Base-by-base conservation (phyloP, 2,329 filamentous ascomycete species). In the Xylaria polymorpha region DNA sequence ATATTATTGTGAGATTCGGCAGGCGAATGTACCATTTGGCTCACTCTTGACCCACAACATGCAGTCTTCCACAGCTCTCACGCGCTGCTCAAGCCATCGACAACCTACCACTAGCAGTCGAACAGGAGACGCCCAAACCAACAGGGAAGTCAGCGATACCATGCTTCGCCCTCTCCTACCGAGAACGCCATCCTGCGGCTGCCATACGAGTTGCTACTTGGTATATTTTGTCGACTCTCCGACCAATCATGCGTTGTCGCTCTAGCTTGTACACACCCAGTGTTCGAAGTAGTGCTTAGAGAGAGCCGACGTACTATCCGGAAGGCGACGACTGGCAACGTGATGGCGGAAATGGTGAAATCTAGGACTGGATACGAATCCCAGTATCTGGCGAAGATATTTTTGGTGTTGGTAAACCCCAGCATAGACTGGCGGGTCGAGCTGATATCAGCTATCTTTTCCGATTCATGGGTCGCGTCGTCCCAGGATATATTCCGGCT, bases 131-230 rank as follows among this genome's bases (percentile, higher is more conserved):
- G 22, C 12, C n/a, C 46, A 29, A 29, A 29, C 22, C 1, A 50
- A 15, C 6, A 29, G 29, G 12, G 6, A 50, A 15, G 7, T 9
- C 6, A 50, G 50, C n/a, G 18, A 32, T 35, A 29, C 50, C 3
- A n/a, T 53, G 29, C 29, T 20, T 35, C 18, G 18, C 18, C 22
- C 4, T 9, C 1, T 29, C 12, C 46, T 29, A 20, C n/a, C 7
- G 2, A 46, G n/a, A 20, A 20, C n/a, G n/a, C 29, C 15, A 25
- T 61, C 32, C 18, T 61, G 7, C 44, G 5, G 32, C 46, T 51
- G 18, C 46, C 60, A 9, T 55, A 22, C 9, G 50, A 55, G 48
- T 6, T 62, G 35, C 25, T 53, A 8, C 60, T 62, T 12, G 48
- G 5, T 5, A 32, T 62, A 14, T 62, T 55, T n/a, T 18, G 7